phyloP scores from a whole-genome alignment of 305 asterid genomes.

The Fraxinus floribunda region DNA sequence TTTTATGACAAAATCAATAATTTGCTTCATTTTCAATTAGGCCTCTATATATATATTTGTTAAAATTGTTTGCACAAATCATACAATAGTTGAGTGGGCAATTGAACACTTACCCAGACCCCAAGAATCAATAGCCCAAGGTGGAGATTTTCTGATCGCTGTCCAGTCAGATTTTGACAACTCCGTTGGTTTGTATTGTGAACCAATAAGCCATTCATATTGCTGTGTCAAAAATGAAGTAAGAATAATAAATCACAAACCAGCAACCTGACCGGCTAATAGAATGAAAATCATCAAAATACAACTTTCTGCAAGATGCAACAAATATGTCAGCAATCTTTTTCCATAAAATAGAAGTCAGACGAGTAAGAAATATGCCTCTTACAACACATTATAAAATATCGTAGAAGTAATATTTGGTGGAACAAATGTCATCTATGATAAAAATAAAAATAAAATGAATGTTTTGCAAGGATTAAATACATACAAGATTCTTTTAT shows the following conservation, averaged over 20 bases:
- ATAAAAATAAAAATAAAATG: too few relatives aligned
- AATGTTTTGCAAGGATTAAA: background rate
- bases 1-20: too few relatives aligned
- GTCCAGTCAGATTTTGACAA: constrained; percentile 87
- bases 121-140: constrained; percentile 98
- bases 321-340: constrained; percentile 15
- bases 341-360: background rate
- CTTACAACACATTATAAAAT: background rate
- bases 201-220: constrained; percentile 94
- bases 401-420: background rate
- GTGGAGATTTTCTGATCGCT: constrained; percentile 81
- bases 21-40: too few relatives aligned
- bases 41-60: background rate
- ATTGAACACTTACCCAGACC: constrained; percentile 75
- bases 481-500: background rate
- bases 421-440: background rate
- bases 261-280: constrained; percentile 18
- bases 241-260: constrained; percentile 13
- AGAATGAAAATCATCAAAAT: background rate
- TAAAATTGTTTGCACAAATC: background rate
- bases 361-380: background rate
- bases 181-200: constrained; percentile 95
- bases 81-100: background rate
- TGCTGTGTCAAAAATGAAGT: constrained; percentile 50
- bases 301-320: constrained; percentile 2